Base-by-base conservation (phyloP, 2,329 filamentous ascomycete species). In the Aspergillus intermedius region DNA sequence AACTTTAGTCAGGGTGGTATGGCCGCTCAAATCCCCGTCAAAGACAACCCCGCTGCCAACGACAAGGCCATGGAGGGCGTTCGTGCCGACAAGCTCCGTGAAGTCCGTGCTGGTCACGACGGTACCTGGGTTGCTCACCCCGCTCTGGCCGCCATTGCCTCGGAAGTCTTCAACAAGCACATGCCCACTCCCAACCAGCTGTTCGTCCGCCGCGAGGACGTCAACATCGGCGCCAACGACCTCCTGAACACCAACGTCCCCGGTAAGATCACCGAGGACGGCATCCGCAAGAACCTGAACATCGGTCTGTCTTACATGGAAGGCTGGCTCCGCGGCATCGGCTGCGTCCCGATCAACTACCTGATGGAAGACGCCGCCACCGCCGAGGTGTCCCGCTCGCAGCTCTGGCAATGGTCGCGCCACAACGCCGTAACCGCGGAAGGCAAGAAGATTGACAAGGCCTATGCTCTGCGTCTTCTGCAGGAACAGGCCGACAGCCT, bases 181-280 rank as follows among this genome's bases (percentile, higher is more conserved):
- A 98, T 98, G 93, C 93, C 93, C 8, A 95, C 91, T 3, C 91
- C 93, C 43, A 98, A 98, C 77, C 93, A 98, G 74, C 83, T 95
- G 63, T 93, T 91, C 69, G 76, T 89, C 54, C 88, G 91, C 55
- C 85, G 91, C 54, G 90, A 96, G 71, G 91, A 97, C 43, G 90
- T 96, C 51, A 74, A 81, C 64, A 84, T 98, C 63, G 84, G 84
- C 42, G 84, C 83, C 63, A 94, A 93, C 62, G 93, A 97, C 65
- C 80, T 98, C 46, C 81, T 97, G 51, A 97, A 97, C 80, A 97
- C 95, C 87, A 97, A 97, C 64, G 87, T 97, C 1, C 90, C 91
- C 5, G 93, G 93, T 22, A 80, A 83, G 68, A 80, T 98, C 67
- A 96, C 91, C 60, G 91, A 97, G 71, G 89, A 85, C 4, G 93